Base-by-base conservation (phyloP, 2,329 filamentous ascomycete species). In the Aspergillus sp. region DNA sequence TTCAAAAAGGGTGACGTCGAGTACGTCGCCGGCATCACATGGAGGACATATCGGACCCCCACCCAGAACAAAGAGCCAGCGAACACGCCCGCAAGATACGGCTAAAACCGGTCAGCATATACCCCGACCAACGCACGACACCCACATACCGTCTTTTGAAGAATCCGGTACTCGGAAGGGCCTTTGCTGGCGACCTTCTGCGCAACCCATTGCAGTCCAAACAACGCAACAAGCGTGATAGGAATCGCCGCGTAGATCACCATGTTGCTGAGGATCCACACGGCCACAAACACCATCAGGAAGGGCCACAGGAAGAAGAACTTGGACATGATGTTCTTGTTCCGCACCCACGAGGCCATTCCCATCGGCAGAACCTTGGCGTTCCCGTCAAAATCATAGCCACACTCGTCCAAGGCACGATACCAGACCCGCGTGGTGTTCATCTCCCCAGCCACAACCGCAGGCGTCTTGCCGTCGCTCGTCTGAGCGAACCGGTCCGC, bases 261-360 rank as follows among this genome's bases (percentile, higher is more conserved):
- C 69, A 91, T 80, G 62, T 86, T 80, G 53, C 89, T 88, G 32
- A 96, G 71, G 53, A 94, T 81, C 69, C 84, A 85, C 36, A 96
- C 67, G 53, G 86, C 84, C 29, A 82, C 71, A 71, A 88, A 87
- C 2, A 97, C 77, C 45, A 95, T 81, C 10, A 89, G 61, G 65
- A 93, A 92, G 0, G 94, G 94, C 83, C 88, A 93, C 23, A 96
- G 74, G 72, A 97, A 97, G 70, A 96, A 85, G 72, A 96, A 94
- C 62, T 88, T 88, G 54, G 82, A 88, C 68, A 95, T 84, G 65
- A 96, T 91, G 20, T 78, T 82, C 62, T 87, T 82, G 71, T 88
- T 90, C 71, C 92, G 87, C 57, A 92, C 70, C 51, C 93, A 81
- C 61, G 84, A 86, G 6, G 84, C 85, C 40, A 93, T 81, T 0